Percentiles rank a stretch among this genome's conserved stretches.
phyloP scores from a whole-genome alignment of 192 early-diverging fungal species.

The Podochytrium sp. region DNA sequence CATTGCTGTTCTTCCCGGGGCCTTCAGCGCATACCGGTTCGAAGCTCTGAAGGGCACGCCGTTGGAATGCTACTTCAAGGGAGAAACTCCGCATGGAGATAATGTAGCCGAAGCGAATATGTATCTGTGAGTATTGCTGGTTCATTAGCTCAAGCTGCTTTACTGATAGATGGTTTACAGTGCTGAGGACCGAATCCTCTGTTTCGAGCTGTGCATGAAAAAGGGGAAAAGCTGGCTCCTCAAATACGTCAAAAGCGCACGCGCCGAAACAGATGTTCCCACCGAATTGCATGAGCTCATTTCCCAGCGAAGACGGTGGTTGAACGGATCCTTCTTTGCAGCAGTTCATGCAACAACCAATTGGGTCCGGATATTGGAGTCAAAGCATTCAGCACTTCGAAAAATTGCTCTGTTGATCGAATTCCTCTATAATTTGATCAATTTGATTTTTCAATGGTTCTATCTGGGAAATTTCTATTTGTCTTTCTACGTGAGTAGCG shows the following conservation, averaged over 20 bases:
- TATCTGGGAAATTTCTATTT: conserved; percentile 33
- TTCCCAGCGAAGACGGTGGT: conserved; percentile 78
- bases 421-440: conserved; percentile 55
- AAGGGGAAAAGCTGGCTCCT: conserved; percentile 66
- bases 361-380: conserved; percentile 65
- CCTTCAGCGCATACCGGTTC: conserved; percentile 82
- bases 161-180: neutral
- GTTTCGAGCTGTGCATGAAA: conserved; percentile 80
- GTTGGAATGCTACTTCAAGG: conserved; percentile 75
- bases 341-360: conserved; percentile 72
- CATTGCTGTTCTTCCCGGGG: conserved; percentile 91
- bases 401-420: conserved; percentile 69
- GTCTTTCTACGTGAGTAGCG: conserved; percentile 28
- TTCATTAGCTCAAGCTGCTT: conserved; percentile 72
- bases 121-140: conserved; percentile 35
- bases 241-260: conserved; percentile 69
- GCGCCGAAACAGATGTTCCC: conserved; percentile 81
- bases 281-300: conserved; percentile 74
- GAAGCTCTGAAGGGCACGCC: conserved; percentile 71
- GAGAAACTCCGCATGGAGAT: conserved; percentile 63
- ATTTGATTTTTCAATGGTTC: conserved; percentile 62
- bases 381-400: conserved; percentile 63
- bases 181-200: conserved; percentile 78
- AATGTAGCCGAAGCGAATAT: conserved; percentile 46
- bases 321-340: conserved; percentile 86